A percentile compares a stretch with the other conserved stretches of the same genome.
These are phyloP conservation scores for Wickerhamiella allomyrinae DNA, from an alignment of 805 yeast species.

Conservation along the genomic window DNA sequence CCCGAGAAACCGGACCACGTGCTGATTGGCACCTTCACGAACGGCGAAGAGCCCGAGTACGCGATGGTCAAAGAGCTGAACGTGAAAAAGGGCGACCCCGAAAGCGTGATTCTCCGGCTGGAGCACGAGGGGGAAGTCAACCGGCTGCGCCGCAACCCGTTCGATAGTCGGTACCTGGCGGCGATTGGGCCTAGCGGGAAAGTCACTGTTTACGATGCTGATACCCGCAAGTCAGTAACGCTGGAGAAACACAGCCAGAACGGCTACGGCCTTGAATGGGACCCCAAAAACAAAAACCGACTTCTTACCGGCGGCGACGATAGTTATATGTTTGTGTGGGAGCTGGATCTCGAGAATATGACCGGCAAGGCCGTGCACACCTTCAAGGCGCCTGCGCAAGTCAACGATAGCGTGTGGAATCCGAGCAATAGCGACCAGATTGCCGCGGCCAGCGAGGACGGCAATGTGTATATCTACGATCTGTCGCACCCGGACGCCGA, in stretches of 20 bases:
- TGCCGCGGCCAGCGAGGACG: slow-evolving; percentile 63
- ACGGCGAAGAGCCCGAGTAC: slow-evolving; percentile 10
- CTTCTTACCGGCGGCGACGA: slow-evolving; percentile 59
- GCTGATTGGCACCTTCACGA: slow-evolving; percentile 13
- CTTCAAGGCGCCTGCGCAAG: slow-evolving; percentile 28
- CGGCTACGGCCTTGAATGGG: slow-evolving; percentile 69
- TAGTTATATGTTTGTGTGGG: slow-evolving; percentile 55
- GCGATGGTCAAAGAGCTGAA: slow-evolving; percentile 6
- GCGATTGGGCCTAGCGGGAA: slow-evolving; percentile 10
- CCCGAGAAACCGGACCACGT: slow-evolving; percentile 16
- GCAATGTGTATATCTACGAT: slow-evolving; percentile 47
- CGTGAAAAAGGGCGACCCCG: background rate
- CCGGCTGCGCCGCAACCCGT: slow-evolving; percentile 10
- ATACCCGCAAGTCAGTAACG: background rate
- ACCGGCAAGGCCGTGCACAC: background rate
- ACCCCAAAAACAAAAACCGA: slow-evolving; percentile 22
- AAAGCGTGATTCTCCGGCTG: background rate
- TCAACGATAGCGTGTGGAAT: slow-evolving; percentile 60
- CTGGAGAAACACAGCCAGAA: slow-evolving; percentile 36
- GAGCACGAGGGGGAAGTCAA: slow-evolving; percentile 4
- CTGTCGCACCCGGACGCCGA: background rate
- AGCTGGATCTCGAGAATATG: slow-evolving; percentile 25
- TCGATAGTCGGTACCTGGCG: slow-evolving; percentile 7
- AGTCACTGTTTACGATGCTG: slow-evolving; percentile 5
- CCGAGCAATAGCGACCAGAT: slow-evolving; percentile 32